Percentiles rank a stretch among this genome's conserved stretches.
These are phyloP conservation scores for Euphrasia confusa DNA, from an alignment of 257 asterid genomes.

Conservation along the genomic window DNA sequence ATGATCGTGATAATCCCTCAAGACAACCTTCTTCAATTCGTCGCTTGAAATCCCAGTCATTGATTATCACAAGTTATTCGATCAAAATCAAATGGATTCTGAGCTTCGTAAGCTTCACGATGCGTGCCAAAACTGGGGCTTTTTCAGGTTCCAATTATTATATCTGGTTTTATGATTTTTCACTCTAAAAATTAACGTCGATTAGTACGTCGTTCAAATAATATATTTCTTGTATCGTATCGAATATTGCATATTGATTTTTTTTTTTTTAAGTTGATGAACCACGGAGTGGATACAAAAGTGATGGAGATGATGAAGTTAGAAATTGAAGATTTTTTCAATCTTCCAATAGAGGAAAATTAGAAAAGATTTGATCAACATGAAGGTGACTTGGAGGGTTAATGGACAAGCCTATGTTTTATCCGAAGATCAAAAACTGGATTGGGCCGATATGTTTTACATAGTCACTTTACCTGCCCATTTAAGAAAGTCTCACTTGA, in stretches of 20 bases:
- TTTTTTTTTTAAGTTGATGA: constrained; percentile 34
- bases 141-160: constrained; percentile 42
- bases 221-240: too few relatives aligned
- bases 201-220: neutral
- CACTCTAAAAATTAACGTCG: too few relatives aligned
- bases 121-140: constrained; percentile 56
- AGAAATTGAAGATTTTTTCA: constrained; percentile 41
- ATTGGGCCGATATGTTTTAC: constrained; percentile 50
- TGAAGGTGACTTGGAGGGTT: constrained; percentile 39
- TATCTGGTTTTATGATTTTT: too few relatives aligned
- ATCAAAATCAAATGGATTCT: constrained; percentile 7
- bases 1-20: constrained; percentile 11
- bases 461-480: constrained; percentile 31
- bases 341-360: constrained; percentile 50
- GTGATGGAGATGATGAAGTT: constrained; percentile 34
- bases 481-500: constrained; percentile 41
- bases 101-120: constrained; percentile 47
- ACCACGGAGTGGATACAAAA: constrained; percentile 45
- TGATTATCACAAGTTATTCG: constrained; percentile 32
- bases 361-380: constrained; percentile 35
- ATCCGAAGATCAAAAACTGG: constrained; percentile 62
- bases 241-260: too few relatives aligned
- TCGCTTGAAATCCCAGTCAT: constrained; percentile 36
- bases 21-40: constrained; percentile 18
- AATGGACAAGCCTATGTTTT: constrained; percentile 55